Evolutionary conservation across 192 early-diverging fungal genomes (phyloP), one percentile per base, ranked within the genome.

Genomic region (Coemansia sp.): DNA sequence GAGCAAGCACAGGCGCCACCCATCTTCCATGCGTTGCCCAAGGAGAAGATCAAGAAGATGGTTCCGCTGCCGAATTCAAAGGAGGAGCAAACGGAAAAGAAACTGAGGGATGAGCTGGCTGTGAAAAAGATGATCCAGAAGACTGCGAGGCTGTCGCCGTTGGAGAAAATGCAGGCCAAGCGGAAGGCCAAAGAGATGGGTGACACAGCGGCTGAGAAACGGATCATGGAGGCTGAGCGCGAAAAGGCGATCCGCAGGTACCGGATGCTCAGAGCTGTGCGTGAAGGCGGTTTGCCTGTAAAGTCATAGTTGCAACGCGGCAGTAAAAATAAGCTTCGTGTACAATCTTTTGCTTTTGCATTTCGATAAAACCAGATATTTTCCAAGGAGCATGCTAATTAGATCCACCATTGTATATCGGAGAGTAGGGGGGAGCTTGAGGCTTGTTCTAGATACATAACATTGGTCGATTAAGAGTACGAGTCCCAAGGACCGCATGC

Each of bases 1-100:
- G 81, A 83, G 63, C 75, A 77, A 55, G 81, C 75, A 5, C 51
- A 77, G 26, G 81, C 81, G 1, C 81, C 81, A 46, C 81, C 81
- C 41, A 49, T 83, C 6, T 83, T 83, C 58, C 73, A 59, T 56
- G 59, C 81, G 2, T 26, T 83, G 39, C 81, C 81, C 18, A 83
- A 77, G 49, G 75, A 71, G 53, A 67, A 30, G 69, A 68, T 77
- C 48, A 83, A 83, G 38, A 77, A 74, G 51, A 71, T 72, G 65
- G 68, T 83, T 8, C 80, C 80, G 14, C 24, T 83, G 62, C 68
- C 80, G 1, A 62, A 75, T 11, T 72, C 75, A 1, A 68, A 62
- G 62, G 75, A 83, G 38, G 80, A 64, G 49, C 51, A 49, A 18
- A 26, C 20, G 14, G 66, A 69, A 10, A 58, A 48, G 16, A 83